Conservation (phyloP, 768 basidiomycete species). For the Pisolithus albus region DNA sequence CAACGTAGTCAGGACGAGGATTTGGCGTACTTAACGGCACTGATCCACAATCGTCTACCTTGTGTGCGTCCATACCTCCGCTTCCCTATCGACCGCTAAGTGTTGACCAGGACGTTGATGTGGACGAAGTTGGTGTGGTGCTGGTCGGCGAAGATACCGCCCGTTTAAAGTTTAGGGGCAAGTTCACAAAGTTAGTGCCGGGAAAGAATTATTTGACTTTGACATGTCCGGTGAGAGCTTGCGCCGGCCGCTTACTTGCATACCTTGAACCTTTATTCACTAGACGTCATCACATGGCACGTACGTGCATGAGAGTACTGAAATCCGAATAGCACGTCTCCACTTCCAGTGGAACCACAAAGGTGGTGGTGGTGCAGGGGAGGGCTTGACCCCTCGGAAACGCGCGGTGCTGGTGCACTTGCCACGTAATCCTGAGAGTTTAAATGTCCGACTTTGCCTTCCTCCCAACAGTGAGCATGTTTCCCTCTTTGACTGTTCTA, state of each 20-base stretch:
- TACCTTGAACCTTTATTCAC: not conserved
- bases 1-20: conserved; percentile 54
- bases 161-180: conserved; percentile 48
- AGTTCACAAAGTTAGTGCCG: conserved; percentile 38
- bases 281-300: conserved; percentile 68
- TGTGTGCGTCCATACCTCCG: conserved; percentile 50
- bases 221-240: conserved; percentile 62
- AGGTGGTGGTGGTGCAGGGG: conserved; percentile 13
- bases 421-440: conserved; percentile 51
- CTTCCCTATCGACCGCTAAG: conserved; percentile 4
- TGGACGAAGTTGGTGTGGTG: conserved; percentile 57
- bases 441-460: conserved; percentile 58
- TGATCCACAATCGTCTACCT: conserved; percentile 60
- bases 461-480: conserved; percentile 33
- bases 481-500: conserved; percentile 15
- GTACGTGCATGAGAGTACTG: conserved; percentile 60
- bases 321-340: conserved; percentile 58
- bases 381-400: conserved; percentile 9
- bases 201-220: conserved; percentile 55
- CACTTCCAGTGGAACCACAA: conserved; percentile 59
- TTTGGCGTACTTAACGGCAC: conserved; percentile 53
- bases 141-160: conserved; percentile 59
- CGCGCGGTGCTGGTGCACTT: conserved; percentile 47
- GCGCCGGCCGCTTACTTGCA: not conserved
- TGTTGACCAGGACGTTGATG: conserved; percentile 44